phyloP scores from a whole-genome alignment of 345 rosid genomes.

The Populus deltoides region DNA sequence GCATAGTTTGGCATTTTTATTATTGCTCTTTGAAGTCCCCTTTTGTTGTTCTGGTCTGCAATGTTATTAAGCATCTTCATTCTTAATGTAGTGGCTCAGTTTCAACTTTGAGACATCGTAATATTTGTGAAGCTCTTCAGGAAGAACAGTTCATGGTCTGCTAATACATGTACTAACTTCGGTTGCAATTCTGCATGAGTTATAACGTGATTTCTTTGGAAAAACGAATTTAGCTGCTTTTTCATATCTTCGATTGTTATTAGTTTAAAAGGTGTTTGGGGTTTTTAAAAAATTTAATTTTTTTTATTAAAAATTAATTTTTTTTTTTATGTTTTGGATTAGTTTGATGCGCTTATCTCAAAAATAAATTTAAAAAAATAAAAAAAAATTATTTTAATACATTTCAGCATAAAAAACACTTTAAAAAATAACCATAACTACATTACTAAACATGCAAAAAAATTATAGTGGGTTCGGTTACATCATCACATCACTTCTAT shows the following conservation, averaged over 20 bases:
- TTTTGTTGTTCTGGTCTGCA: not conserved
- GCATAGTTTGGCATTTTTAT: not conserved
- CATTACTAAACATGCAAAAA: accelerated
- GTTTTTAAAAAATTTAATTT: too few species aligned
- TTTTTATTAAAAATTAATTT: too few species aligned
- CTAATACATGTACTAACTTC: not conserved
- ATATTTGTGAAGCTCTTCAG: not conserved
- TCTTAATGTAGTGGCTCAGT: too few species aligned
- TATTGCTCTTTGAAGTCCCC: not conserved
- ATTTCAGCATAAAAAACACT: too few species aligned
- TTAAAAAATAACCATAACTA: too few species aligned
- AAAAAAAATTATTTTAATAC: too few species aligned
- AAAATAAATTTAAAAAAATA: too few species aligned
- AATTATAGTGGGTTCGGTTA: too few species aligned
- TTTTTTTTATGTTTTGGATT: too few species aligned
- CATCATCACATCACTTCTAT: not conserved
- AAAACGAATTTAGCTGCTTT: not conserved
- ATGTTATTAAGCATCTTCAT: not conserved
- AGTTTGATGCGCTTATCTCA: accelerated
- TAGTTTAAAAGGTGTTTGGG: too few species aligned
- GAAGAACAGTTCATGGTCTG: not conserved
- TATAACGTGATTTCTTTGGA: not conserved
- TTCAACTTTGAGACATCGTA: too few species aligned
- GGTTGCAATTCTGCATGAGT: not conserved
- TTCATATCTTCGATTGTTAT: not conserved